Percentiles rank a stretch among this genome's conserved stretches.
Evolutionary conservation across 2,329 filamentous ascomycete genomes (phyloP).

Genomic region (Hymenoscyphus occultus): DNA sequence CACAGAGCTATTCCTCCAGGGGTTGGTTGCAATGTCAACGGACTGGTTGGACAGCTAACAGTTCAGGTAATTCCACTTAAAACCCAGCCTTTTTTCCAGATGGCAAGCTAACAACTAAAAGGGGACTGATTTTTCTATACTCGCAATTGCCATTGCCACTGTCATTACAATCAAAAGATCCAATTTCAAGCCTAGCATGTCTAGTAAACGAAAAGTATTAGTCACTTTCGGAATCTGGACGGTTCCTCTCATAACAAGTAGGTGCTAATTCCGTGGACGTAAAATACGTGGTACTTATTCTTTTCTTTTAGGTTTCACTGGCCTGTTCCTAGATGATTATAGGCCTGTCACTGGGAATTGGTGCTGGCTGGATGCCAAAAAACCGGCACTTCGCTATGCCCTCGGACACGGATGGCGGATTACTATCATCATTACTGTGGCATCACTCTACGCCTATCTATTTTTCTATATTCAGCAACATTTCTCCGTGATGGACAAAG

Average conservation of each 20-base stretch:
- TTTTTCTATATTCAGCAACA: slow-evolving; percentile 36
- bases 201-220: slow-evolving; percentile 8
- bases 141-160: slow-evolving; percentile 45
- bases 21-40: slow-evolving; percentile 41
- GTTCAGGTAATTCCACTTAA: slow-evolving; percentile 37
- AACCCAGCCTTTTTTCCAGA: background rate
- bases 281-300: background rate
- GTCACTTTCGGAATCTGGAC: slow-evolving; percentile 19
- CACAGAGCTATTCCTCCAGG: slow-evolving; percentile 24
- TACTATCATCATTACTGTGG: slow-evolving; percentile 37
- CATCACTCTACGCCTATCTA: slow-evolving; percentile 40
- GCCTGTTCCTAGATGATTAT: slow-evolving; percentile 16
- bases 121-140: slow-evolving; percentile 43
- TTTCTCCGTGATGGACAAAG: slow-evolving; percentile 15
- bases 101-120: background rate
- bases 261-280: background rate
- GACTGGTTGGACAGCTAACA: slow-evolving; percentile 45
- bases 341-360: slow-evolving; percentile 41
- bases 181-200: slow-evolving; percentile 36
- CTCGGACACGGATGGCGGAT: slow-evolving; percentile 41
- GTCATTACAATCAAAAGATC: slow-evolving; percentile 41
- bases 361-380: slow-evolving; percentile 40
- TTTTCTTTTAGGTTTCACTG: slow-evolving; percentile 14
- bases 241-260: slow-evolving; percentile 19
- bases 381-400: slow-evolving; percentile 37